Evolutionary conservation across 2,329 filamentous ascomycete genomes (phyloP).

Genomic region (Xylaria arbuscula): DNA sequence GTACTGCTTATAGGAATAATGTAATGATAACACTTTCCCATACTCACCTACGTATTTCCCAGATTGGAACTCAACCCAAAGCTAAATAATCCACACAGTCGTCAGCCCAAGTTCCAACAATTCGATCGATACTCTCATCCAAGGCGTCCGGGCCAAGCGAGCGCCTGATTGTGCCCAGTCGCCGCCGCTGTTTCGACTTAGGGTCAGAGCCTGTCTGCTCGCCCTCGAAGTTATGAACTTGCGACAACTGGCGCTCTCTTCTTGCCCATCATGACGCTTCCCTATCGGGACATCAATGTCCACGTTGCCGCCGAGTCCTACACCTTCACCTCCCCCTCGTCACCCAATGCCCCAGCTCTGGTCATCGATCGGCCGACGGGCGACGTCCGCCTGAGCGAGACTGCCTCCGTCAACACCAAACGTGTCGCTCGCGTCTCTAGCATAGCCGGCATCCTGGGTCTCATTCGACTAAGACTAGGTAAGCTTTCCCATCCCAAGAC

Average conservation of each 20-base stretch:
- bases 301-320: slow-evolving; percentile 92
- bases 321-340: slow-evolving; percentile 95
- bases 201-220: slow-evolving; percentile 4
- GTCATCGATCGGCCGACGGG: slow-evolving; percentile 93
- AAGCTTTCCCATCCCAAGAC: slow-evolving; percentile 47
- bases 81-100: too few species aligned
- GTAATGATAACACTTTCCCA: not conserved
- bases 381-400: slow-evolving; percentile 86
- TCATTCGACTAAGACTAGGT: slow-evolving; percentile 94
- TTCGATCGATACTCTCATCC: slow-evolving; percentile 5
- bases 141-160: slow-evolving; percentile 15
- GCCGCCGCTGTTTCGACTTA: not conserved
- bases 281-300: slow-evolving; percentile 97
- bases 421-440: slow-evolving; percentile 81
- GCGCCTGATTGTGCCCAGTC: not conserved
- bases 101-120: not conserved
- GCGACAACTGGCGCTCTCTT: slow-evolving; percentile 17
- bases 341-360: slow-evolving; percentile 86
- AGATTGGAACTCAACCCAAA: too few species aligned
- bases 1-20: not conserved
- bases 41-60: too few species aligned
- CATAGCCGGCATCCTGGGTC: slow-evolving; percentile 92
- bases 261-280: slow-evolving; percentile 58
- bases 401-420: slow-evolving; percentile 78
- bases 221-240: slow-evolving; percentile 30